Evolutionary conservation across 1,139 yeast species (phyloP).

Genomic region (Suhomyces anneliseae): DNA sequence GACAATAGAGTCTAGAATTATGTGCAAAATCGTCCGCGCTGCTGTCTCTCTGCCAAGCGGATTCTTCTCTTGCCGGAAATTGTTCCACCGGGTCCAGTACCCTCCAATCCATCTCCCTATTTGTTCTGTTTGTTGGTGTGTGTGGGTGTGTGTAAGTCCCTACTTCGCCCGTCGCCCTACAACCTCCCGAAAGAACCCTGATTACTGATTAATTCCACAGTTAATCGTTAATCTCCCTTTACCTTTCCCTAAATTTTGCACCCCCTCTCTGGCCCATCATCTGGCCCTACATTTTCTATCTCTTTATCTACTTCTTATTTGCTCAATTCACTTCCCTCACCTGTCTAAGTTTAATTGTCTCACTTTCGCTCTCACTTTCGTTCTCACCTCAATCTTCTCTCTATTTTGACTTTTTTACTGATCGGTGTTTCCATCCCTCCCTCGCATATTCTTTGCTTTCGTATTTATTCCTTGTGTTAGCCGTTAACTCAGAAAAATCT

Average conservation of each 20-base stretch:
- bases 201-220: too few relatives aligned
- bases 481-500: neutral
- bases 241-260: too few relatives aligned
- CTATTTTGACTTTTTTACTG: neutral
- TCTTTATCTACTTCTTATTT: too few relatives aligned
- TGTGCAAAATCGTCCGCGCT: neutral
- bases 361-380: neutral
- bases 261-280: too few relatives aligned
- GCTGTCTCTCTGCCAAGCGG: neutral
- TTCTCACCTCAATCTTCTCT: neutral
- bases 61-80: neutral
- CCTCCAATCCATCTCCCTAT: too few relatives aligned
- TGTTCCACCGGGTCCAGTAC: neutral
- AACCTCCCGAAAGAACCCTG: too few relatives aligned
- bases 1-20: neutral
- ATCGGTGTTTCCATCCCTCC: neutral
- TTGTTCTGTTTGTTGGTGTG: too few relatives aligned
- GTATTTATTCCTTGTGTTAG: neutral
- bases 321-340: too few relatives aligned
- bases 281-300: too few relatives aligned
- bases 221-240: too few relatives aligned
- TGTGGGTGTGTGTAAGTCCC: too few relatives aligned
- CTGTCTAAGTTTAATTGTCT: neutral
- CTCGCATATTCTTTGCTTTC: neutral
- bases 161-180: too few relatives aligned